phyloP scores from a whole-genome alignment of 2,329 filamentous ascomycete species.

The Chrysosporium keratinophilum region DNA sequence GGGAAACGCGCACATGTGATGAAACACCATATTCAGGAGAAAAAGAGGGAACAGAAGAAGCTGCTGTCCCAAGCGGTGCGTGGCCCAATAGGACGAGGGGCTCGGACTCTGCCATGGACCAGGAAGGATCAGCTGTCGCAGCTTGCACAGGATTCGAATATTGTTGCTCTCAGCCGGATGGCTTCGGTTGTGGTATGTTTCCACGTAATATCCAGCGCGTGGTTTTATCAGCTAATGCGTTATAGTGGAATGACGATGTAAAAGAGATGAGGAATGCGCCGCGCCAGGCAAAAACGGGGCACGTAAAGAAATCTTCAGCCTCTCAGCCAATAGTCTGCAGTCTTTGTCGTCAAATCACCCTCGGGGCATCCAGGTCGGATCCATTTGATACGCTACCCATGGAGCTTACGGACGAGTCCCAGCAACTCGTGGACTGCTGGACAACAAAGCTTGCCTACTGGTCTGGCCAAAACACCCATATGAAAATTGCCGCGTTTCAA shows the following conservation, averaged over 20 bases:
- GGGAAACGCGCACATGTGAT: constrained; percentile 38
- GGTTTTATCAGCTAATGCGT: not conserved
- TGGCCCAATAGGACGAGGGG: constrained; percentile 14
- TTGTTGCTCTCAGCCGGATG: not conserved
- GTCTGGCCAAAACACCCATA: constrained; percentile 32
- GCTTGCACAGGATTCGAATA: not conserved
- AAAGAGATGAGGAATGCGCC: not conserved
- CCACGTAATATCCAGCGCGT: not conserved
- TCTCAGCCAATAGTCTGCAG: constrained; percentile 6
- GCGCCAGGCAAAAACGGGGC: not conserved
- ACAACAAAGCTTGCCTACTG: constrained; percentile 31
- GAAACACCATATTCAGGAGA: constrained; percentile 37
- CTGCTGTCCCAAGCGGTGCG: constrained; percentile 19
- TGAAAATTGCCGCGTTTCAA: constrained; percentile 31
- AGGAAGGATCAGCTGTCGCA: constrained; percentile 14
- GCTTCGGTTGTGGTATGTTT: constrained; percentile 2
- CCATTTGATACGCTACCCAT: constrained; percentile 27
- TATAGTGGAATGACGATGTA: not conserved
- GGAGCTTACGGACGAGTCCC: constrained; percentile 20
- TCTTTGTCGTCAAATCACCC: constrained; percentile 19
- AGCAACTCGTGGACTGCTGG: constrained; percentile 30
- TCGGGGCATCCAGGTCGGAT: constrained; percentile 16
- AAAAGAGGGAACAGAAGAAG: constrained; percentile 30
- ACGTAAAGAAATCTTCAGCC: constrained; percentile 9
- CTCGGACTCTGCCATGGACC: constrained; percentile 22